Conservation (phyloP, 2,329 filamentous ascomycete species). For the Rasamsonia emersonii region DNA sequence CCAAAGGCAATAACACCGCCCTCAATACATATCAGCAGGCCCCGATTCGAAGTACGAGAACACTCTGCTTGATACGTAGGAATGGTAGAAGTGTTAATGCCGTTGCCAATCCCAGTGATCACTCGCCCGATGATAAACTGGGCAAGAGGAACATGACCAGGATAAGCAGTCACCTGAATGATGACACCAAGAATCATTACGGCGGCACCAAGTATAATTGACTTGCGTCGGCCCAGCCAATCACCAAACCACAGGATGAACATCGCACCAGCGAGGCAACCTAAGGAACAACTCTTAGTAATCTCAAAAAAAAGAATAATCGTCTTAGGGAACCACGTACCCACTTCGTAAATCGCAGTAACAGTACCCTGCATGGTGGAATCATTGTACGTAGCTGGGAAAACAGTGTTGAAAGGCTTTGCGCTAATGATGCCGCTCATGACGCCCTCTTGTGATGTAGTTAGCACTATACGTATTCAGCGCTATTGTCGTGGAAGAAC, state of each 20-base stretch:
- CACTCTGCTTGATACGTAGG: slow-evolving; percentile 45
- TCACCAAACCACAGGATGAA: slow-evolving; percentile 29
- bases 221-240: slow-evolving; percentile 30
- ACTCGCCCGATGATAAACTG: slow-evolving; percentile 47
- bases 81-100: slow-evolving; percentile 48
- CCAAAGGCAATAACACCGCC: slow-evolving; percentile 34
- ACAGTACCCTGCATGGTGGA: slow-evolving; percentile 41
- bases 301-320: background rate
- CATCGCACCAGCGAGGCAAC: slow-evolving; percentile 30
- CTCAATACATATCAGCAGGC: slow-evolving; percentile 48
- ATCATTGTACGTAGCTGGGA: slow-evolving; percentile 34
- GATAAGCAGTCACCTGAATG: slow-evolving; percentile 27
- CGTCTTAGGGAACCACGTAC: slow-evolving; percentile 11
- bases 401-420: slow-evolving; percentile 42
- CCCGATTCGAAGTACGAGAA: slow-evolving; percentile 43
- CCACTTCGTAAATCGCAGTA: slow-evolving; percentile 42
- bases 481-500: slow-evolving; percentile 20
- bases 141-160: slow-evolving; percentile 28
- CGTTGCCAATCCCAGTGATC: slow-evolving; percentile 47
- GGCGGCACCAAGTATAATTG: slow-evolving; percentile 49
- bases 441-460: slow-evolving; percentile 22
- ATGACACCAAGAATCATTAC: slow-evolving; percentile 39
- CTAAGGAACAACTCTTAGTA: slow-evolving; percentile 6
- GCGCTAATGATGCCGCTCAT: slow-evolving; percentile 49
- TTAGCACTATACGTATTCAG: slow-evolving; percentile 21